phyloP scores from a whole-genome alignment of 2,329 filamentous ascomycete species.

The Pseudocercospora macadamiae region DNA sequence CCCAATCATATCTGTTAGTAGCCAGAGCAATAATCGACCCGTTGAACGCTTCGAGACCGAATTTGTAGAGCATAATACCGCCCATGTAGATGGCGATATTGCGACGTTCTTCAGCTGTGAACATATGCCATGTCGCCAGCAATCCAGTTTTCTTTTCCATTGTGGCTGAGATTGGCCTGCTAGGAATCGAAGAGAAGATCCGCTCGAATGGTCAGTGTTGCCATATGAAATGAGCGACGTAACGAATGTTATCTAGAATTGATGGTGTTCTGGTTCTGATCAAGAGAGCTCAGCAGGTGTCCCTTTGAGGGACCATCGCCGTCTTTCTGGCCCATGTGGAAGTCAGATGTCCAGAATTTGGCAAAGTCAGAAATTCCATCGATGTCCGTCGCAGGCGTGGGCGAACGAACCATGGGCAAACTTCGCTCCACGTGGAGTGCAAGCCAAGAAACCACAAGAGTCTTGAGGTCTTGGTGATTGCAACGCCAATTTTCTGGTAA shows the following conservation, averaged over 20 bases:
- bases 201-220: neutral
- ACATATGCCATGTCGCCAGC: constrained; percentile 14
- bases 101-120: constrained; percentile 5
- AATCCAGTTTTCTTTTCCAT: constrained; percentile 4
- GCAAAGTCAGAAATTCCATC: neutral
- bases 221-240: neutral
- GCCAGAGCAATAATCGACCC: constrained; percentile 15
- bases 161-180: neutral
- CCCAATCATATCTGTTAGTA: constrained; percentile 10
- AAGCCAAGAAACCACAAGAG: neutral
- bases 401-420: neutral
- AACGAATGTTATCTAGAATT: too few relatives aligned
- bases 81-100: constrained; percentile 15
- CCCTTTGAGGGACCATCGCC: neutral
- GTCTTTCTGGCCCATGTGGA: neutral
- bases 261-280: too few relatives aligned
- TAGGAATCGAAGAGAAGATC: too few relatives aligned
- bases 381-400: neutral
- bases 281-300: neutral
- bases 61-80: constrained; percentile 17
- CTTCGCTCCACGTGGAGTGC: neutral
- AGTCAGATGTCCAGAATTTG: neutral
- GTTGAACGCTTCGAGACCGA: constrained; percentile 18
- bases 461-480: neutral
- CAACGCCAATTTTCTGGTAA: neutral